Percentiles rank a stretch among this genome's conserved stretches.
Conservation (phyloP, 2,329 filamentous ascomycete species). For the Hypoxylon sp. region DNA sequence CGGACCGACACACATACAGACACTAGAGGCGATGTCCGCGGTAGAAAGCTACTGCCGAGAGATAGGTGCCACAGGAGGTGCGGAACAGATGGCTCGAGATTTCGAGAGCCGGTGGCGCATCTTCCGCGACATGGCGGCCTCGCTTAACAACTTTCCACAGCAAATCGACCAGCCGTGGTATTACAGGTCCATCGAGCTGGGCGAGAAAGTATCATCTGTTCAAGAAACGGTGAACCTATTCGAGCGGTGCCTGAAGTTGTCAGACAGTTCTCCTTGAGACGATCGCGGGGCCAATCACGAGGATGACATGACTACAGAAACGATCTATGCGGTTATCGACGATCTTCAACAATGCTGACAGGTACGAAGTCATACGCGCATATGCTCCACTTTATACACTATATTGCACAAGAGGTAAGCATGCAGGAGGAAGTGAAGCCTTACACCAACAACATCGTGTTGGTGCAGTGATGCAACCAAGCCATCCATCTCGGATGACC, state of each 20-base stretch:
- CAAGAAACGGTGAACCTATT: conserved; percentile 49
- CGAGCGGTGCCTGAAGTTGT: conserved; percentile 43
- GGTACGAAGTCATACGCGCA: background rate
- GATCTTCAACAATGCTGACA: background rate
- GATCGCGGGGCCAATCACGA: background rate
- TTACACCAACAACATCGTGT: background rate
- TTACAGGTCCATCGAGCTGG: conserved; percentile 48
- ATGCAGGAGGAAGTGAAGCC: background rate
- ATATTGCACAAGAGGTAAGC: conserved; percentile 1
- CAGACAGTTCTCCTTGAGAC: conserved; percentile 27
- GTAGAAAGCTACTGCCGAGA: conserved; percentile 44
- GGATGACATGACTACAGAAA: background rate
- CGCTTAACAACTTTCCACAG: conserved; percentile 45
- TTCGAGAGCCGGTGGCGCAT: conserved; percentile 45
- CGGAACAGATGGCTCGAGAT: conserved; percentile 38
- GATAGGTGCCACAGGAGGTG: conserved; percentile 38
- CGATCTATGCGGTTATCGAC: background rate
- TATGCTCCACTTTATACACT: background rate
- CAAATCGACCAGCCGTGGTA: conserved; percentile 50
- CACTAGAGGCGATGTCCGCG: conserved; percentile 50
- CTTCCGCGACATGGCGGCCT: conserved; percentile 39
- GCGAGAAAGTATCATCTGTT: conserved; percentile 46
- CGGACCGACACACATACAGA: conserved; percentile 49
- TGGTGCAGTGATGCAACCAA: background rate
- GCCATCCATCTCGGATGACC: background rate